Percentiles rank a stretch among this genome's conserved stretches.
These are phyloP conservation scores for Phytophthora vignae DNA, from an alignment of 352 stramenopile species.

Conservation along the genomic window DNA sequence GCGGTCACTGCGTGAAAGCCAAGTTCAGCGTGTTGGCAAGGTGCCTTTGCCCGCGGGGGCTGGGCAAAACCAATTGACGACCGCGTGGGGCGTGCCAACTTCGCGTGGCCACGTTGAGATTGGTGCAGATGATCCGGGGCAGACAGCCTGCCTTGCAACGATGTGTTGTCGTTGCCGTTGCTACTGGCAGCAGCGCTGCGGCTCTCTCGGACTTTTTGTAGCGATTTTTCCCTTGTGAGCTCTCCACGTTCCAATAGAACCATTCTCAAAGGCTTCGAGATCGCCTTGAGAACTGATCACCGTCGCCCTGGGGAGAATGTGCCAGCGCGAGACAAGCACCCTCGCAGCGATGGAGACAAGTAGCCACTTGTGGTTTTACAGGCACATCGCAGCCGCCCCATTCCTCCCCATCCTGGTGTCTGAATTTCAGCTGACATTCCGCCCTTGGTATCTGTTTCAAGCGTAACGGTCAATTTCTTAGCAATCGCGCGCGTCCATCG, in stretches of 20 bases:
- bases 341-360: neutral
- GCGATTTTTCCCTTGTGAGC: too few relatives aligned
- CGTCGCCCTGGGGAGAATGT: neutral
- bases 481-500: neutral
- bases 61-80: constrained; percentile 9
- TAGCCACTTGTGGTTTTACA: neutral
- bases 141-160: constrained; percentile 9
- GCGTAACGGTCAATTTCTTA: neutral
- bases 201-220: too few relatives aligned
- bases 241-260: too few relatives aligned
- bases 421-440: constrained; percentile 3
- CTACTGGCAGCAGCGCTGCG: neutral
- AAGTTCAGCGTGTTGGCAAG: neutral
- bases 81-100: neutral
- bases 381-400: constrained; percentile 1
- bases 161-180: neutral
- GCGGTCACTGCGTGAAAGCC: neutral
- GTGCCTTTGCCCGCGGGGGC: neutral
- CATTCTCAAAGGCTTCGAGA: neutral
- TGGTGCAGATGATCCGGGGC: constrained; percentile 6
- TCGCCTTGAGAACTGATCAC: neutral
- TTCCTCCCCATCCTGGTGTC: neutral
- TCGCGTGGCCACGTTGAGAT: constrained; percentile 1
- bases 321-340: neutral
- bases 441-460: constrained; percentile 1